Evolutionary conservation across 164 flowering plant genomes (phyloP), one percentile per base, ranked within the genome.

Genomic region (Kingdonia uniflora): DNA sequence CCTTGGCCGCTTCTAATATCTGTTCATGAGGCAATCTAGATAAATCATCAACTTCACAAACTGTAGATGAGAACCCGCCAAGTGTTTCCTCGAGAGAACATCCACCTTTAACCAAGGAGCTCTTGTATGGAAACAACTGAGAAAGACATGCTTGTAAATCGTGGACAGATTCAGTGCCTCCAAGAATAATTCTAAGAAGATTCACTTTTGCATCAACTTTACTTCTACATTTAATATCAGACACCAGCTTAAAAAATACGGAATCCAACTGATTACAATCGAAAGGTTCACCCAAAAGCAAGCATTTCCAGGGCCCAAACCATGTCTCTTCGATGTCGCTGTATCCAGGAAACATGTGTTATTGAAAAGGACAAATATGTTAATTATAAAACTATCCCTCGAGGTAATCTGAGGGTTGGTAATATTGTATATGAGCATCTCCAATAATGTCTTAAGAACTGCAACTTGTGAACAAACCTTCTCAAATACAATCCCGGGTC

Each of bases 291-390:
- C 91, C 97, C 50, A 77, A 49, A 62, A 92, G 79, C 68, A 92
- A 62, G 62, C 67, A 74, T 65, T 69, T 86, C 90, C 89, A 89
- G 8, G 80, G 75, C 48, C 99, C 97, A 25, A 92, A 71, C 99
- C 99, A 88, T 22, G 67, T 76, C 64, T 78, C 81, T 73, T 92
- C 99, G 56, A 92, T n/a, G 50, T 69, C 71, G 64, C 98, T 87
- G 71, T 8, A 55, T 8, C 39, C 17, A 50, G 6, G 40, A 58
- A 49, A 50, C 39, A 20, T 6, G 1, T 19, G 33, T 49, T 2
- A 44, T 29, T 26, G 5, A 16, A 15, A 19, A 17, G 42, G 25
- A 8, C 4, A 29, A 29, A 4, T 29, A 29, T 29, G 4, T 29
- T 29, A 3, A 29, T 29, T 29, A 29, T 4, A n/a, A 29, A 29